Evolutionary conservation across 2,329 filamentous ascomycete genomes (phyloP), one percentile per base, ranked within the genome.

Genomic region (Ilyonectria destructans): DNA sequence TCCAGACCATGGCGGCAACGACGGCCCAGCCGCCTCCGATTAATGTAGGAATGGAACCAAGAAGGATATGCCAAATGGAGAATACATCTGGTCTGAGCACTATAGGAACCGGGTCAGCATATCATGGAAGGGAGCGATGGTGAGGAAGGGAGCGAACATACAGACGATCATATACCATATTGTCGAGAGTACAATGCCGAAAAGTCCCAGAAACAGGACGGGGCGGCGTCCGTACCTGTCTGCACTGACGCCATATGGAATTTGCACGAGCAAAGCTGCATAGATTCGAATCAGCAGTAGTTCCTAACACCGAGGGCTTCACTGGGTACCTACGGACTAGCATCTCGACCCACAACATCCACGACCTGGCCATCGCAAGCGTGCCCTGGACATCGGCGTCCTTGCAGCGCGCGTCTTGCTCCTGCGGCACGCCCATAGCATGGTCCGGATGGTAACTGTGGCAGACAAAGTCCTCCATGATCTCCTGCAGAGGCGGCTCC

Each of bases 401-500:
- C 71, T 90, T 89, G 78, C 88, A 90, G 4, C 81, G 78, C 52
- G 79, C 73, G 65, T 87, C 85, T 2, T 77, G 58, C 74, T 76
- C 67, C 6, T 62, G 74, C 55, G 64, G 52, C 56, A 69, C 71
- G 35, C 71, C 70, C 0, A 82, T 75, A 31, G 80, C 73, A 55
- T 82, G 77, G 2, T 82, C 78, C 4, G 85, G 82, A 69, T 85
- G 85, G 67, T 84, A 80, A 19, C 80, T 72, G 23, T 84, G 83
- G 76, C 88, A 90, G 52, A 88, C 82, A 51, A 89, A 83, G 59
- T 83, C 81, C 74, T 90, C 88, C 69, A 86, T 82, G 56, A 89
- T 82, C 62, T 85, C 83, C 58, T 83, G 85, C 56, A 79, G 74
- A 0, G 88, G 85, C 5, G 86, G 81, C 19, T 59, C 81, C 68